These are phyloP conservation scores for Tolypocladium endophyticum DNA, from an alignment of 2,329 filamentous ascomycete species.

Conservation along the genomic window DNA sequence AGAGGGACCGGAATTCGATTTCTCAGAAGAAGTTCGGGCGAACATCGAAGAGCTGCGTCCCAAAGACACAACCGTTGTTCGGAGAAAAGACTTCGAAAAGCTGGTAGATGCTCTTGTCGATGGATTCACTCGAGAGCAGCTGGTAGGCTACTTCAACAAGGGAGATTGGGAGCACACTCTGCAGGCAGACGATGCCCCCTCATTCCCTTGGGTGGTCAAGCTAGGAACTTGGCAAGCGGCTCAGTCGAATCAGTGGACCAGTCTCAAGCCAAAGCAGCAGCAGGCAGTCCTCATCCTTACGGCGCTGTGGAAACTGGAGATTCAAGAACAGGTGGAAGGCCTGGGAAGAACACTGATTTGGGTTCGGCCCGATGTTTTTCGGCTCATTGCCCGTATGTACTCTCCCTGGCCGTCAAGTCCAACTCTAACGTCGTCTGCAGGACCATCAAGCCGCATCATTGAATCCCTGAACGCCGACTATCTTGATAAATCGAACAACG, in stretches of 20 bases:
- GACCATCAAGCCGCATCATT: conserved; percentile 11
- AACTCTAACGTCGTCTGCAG: conserved; percentile 1
- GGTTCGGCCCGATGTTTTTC: conserved; percentile 29
- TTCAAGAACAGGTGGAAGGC: conserved; percentile 31
- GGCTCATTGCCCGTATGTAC: conserved; percentile 33
- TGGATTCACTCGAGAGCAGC: conserved; percentile 37
- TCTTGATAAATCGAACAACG: conserved; percentile 19
- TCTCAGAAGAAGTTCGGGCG: conserved; percentile 23
- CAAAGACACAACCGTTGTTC: conserved; percentile 23
- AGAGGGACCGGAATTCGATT: conserved; percentile 12
- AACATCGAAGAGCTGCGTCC: conserved; percentile 42
- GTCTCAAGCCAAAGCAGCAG: conserved; percentile 25
- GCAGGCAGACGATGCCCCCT: not conserved
- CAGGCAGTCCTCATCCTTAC: conserved; percentile 33
- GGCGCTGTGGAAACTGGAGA: conserved; percentile 38
- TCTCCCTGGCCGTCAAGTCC: too few relatives aligned
- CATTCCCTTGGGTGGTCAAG: conserved; percentile 31
- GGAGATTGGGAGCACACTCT: not conserved
- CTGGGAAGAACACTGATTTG: conserved; percentile 29
- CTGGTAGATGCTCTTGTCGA: conserved; percentile 25
- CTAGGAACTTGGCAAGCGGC: conserved; percentile 32
- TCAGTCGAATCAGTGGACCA: conserved; percentile 4
- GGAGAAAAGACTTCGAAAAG: conserved; percentile 27
- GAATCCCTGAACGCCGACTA: conserved; percentile 17
- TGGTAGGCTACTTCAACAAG: conserved; percentile 28